Conservation (phyloP, 1,139 yeast species). For the Magnusiomyces paraingens region DNA sequence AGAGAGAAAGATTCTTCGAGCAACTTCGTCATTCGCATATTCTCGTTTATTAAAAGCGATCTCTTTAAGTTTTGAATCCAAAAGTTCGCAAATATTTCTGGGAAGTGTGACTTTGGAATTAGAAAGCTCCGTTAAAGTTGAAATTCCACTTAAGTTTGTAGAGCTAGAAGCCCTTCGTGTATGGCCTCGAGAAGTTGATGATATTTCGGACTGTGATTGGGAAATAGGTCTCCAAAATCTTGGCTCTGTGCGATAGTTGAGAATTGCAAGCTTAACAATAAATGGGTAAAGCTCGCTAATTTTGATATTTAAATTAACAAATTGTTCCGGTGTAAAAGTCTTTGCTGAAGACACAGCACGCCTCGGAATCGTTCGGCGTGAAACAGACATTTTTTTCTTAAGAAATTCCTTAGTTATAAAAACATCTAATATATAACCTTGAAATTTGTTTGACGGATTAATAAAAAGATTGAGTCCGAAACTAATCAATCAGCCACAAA, state of each 20-base stretch:
- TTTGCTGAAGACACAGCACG: constrained; percentile 2
- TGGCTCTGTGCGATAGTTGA: constrained; percentile 31
- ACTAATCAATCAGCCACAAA: no score
- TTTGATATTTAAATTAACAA: constrained; percentile 17
- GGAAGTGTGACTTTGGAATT: constrained; percentile 36
- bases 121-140: constrained; percentile 11
- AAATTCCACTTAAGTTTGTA: constrained; percentile 2
- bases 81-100: constrained; percentile 40
- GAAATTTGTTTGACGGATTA: no score
- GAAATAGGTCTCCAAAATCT: constrained; percentile 21
- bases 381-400: background rate
- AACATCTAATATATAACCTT: no score
- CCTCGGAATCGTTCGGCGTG: constrained; percentile 1
- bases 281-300: constrained; percentile 31
- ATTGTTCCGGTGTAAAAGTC: background rate
- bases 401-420: no score
- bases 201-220: background rate
- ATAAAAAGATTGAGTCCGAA: no score
- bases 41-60: constrained; percentile 43
- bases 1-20: constrained; percentile 17
- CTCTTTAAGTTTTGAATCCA: constrained; percentile 45
- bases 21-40: constrained; percentile 13
- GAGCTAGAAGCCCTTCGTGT: constrained; percentile 11
- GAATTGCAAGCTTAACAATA: constrained; percentile 30
- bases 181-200: constrained; percentile 1